These are phyloP conservation scores for Sporothrix curviconia DNA, from an alignment of 2,329 filamentous ascomycete species.

Conservation along the genomic window DNA sequence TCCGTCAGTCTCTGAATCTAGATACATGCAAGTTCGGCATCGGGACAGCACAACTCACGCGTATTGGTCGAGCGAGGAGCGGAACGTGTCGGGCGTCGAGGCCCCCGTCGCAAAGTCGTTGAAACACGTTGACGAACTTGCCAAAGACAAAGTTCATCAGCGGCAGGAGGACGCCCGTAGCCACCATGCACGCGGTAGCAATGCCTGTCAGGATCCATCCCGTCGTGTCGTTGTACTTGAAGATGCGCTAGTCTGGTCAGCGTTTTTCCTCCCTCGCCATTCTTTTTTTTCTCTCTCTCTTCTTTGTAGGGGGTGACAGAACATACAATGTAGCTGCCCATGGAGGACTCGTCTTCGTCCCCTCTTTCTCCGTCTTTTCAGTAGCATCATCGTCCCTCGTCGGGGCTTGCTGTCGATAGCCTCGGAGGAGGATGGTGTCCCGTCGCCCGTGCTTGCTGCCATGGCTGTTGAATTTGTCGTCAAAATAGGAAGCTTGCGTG, in stretches of 20 bases:
- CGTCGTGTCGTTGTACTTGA: slow-evolving; percentile 31
- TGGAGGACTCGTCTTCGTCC: background rate
- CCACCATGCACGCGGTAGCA: slow-evolving; percentile 32
- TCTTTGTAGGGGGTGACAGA: background rate
- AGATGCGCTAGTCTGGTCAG: slow-evolving; percentile 16
- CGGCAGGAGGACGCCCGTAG: slow-evolving; percentile 48
- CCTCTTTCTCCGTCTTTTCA: background rate
- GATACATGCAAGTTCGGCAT: slow-evolving; percentile 26
- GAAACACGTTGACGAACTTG: slow-evolving; percentile 27
- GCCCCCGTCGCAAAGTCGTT: slow-evolving; percentile 24
- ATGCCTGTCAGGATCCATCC: slow-evolving; percentile 33
- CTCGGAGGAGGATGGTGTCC: background rate
- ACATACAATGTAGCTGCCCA: slow-evolving; percentile 5
- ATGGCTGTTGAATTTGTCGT: background rate
- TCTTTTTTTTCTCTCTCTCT: no score
- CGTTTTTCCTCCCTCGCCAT: no score
- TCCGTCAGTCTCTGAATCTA: background rate
- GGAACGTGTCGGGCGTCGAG: slow-evolving; percentile 15
- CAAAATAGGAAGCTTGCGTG: background rate
- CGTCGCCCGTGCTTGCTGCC: background rate
- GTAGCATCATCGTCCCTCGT: background rate
- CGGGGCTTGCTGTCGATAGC: background rate
- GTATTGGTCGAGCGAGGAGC: slow-evolving; percentile 17
- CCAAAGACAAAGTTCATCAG: slow-evolving; percentile 56
- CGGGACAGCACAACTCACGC: slow-evolving; percentile 22